These are phyloP conservation scores for Coemansia aciculifera DNA, from an alignment of 192 early-diverging fungal genomes.

Conservation along the genomic window DNA sequence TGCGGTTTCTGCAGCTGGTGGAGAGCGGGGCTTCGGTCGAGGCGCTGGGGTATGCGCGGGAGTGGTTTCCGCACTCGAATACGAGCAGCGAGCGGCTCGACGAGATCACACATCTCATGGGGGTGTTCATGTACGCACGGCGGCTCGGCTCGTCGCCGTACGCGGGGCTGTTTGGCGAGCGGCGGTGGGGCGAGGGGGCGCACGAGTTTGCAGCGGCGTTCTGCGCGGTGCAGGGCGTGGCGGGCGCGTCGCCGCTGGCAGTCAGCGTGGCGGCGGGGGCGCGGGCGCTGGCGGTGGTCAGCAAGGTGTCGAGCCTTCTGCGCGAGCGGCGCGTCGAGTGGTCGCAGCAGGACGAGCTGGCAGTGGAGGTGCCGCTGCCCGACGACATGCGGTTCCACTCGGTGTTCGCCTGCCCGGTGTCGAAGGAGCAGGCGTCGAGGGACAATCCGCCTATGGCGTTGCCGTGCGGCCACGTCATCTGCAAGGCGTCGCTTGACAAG, in stretches of 20 bases:
- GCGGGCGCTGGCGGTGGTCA: constrained; percentile 84
- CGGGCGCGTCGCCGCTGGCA: constrained; percentile 30
- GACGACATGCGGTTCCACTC: constrained; percentile 89
- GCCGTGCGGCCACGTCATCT: constrained; percentile 95
- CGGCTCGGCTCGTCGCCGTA: constrained; percentile 72
- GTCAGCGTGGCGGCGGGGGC: constrained; percentile 75
- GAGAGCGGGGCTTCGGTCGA: constrained; percentile 34
- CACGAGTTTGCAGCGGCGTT: constrained; percentile 26
- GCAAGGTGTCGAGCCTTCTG: constrained; percentile 87
- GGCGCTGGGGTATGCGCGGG: constrained; percentile 76
- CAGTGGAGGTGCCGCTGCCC: constrained; percentile 88
- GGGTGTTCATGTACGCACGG: constrained; percentile 56
- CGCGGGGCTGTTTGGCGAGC: constrained; percentile 51
- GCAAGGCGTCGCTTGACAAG: constrained; percentile 83
- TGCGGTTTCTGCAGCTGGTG: constrained; percentile 78
- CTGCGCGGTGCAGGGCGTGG: constrained; percentile 34
- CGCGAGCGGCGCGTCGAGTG: constrained; percentile 84
- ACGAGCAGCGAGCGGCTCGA: constrained; percentile 7
- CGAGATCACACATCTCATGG: constrained; percentile 60
- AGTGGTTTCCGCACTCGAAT: constrained; percentile 66
- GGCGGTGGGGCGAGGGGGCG: constrained; percentile 41
- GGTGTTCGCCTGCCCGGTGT: constrained; percentile 95
- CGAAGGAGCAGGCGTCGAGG: constrained; percentile 88
- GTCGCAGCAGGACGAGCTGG: constrained; percentile 88
- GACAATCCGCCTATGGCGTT: constrained; percentile 99